phyloP scores from a whole-genome alignment of 2,329 filamentous ascomycete species.

The Phialocephala sp. region DNA sequence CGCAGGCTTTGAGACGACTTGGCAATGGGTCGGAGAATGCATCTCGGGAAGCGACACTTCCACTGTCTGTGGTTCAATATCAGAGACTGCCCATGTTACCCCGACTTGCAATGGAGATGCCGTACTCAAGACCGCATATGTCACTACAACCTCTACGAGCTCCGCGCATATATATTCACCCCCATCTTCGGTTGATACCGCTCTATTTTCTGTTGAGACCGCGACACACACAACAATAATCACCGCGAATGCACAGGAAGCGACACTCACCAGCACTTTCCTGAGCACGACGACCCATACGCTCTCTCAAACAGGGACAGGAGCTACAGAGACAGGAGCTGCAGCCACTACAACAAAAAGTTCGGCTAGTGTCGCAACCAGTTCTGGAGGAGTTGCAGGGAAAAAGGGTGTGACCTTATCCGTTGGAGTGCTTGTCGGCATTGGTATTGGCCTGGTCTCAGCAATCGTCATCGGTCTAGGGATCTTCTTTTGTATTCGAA shows the following conservation, averaged over 20 bases:
- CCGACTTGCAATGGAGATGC: conserved; percentile 24
- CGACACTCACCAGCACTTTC: conserved; percentile 27
- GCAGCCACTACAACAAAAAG: conserved; percentile 1
- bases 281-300: conserved; percentile 27
- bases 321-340: not conserved
- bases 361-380: not conserved
- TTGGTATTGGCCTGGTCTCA: conserved; percentile 20
- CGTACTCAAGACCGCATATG: conserved; percentile 10
- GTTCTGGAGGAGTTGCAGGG: conserved; percentile 4
- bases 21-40: conserved; percentile 28
- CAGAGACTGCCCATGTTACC: conserved; percentile 12
- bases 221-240: conserved; percentile 23
- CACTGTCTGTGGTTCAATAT: conserved; percentile 13
- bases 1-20: conserved; percentile 29
- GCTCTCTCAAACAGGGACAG: conserved; percentile 11
- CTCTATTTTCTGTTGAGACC: conserved; percentile 25
- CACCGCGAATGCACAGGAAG: conserved; percentile 21
- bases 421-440: conserved; percentile 21
- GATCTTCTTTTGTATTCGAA: conserved; percentile 23
- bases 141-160: conserved; percentile 21
- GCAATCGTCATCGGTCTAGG: conserved; percentile 16
- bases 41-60: conserved; percentile 10
- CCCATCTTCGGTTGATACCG: conserved; percentile 26
- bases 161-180: conserved; percentile 26
- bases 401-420: conserved; percentile 17